Evolutionary conservation across 75 land plant genomes (phyloP).

Genomic region (Picea glauca): DNA sequence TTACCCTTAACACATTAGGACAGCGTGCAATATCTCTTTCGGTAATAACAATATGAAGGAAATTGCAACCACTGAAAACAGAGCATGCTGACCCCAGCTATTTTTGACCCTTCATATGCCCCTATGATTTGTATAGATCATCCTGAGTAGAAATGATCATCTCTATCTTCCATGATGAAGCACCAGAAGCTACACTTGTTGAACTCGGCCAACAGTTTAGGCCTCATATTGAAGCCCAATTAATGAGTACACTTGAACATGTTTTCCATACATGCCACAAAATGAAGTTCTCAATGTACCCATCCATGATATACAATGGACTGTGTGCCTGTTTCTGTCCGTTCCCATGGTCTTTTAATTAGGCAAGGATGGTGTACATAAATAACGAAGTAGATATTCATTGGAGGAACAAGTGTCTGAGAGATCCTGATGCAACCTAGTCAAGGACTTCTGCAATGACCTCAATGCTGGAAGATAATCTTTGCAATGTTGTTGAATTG

Average conservation of each 20-base stretch:
- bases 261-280: background rate
- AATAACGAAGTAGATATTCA: slow-evolving; percentile 73
- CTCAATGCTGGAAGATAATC: slow-evolving; percentile 69
- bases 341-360: background rate
- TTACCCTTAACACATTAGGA: background rate
- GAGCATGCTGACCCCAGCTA: too few relatives aligned
- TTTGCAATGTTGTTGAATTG: slow-evolving; percentile 58
- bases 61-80: too few relatives aligned
- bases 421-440: slow-evolving; percentile 77
- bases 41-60: background rate
- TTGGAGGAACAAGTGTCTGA: slow-evolving; percentile 78
- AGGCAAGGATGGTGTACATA: slow-evolving; percentile 23
- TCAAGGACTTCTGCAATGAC: slow-evolving; percentile 73
- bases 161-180: background rate
- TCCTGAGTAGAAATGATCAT: background rate
- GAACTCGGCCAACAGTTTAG: background rate
- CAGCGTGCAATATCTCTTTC: background rate
- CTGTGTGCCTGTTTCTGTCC: background rate
- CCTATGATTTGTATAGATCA: background rate
- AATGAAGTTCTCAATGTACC: background rate
- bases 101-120: background rate
- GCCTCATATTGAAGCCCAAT: background rate
- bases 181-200: background rate
- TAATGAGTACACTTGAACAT: background rate
- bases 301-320: background rate